Conservation (phyloP, 2,329 filamentous ascomycete genomes). For the Trichoderma sp. region DNA sequence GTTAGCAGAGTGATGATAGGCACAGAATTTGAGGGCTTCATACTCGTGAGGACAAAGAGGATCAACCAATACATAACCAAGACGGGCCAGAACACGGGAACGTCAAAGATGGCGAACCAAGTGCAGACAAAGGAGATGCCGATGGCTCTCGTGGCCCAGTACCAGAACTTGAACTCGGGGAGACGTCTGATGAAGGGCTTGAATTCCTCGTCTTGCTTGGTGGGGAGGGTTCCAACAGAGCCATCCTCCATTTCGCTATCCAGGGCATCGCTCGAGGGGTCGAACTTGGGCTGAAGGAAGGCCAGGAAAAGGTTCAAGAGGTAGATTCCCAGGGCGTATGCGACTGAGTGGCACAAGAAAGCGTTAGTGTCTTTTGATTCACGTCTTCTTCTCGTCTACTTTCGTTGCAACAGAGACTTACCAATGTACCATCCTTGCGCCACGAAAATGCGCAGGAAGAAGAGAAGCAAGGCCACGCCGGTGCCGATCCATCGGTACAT, state of each 20-base stretch:
- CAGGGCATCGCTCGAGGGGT: slow-evolving; percentile 85
- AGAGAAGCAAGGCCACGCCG: slow-evolving; percentile 69
- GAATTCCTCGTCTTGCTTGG: slow-evolving; percentile 97
- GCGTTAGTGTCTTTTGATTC: not conserved
- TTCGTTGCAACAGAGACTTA: slow-evolving; percentile 40
- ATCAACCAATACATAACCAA: slow-evolving; percentile 99
- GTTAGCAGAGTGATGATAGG: not conserved
- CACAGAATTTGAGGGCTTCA: slow-evolving; percentile 39
- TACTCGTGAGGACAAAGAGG: slow-evolving; percentile 91
- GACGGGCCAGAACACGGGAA: slow-evolving; percentile 98
- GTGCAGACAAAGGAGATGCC: slow-evolving; percentile 80
- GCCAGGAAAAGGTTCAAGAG: slow-evolving; percentile 98
- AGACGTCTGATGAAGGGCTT: slow-evolving; percentile 92
- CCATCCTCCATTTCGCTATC: slow-evolving; percentile 98
- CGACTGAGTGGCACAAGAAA: slow-evolving; percentile 56
- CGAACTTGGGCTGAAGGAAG: slow-evolving; percentile 97
- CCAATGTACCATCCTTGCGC: slow-evolving; percentile 99
- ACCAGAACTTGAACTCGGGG: slow-evolving; percentile 99
- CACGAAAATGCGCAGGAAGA: slow-evolving; percentile 85
- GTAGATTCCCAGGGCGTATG: slow-evolving; percentile 97
- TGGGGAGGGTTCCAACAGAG: slow-evolving; percentile 75
- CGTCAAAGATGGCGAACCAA: slow-evolving; percentile 92
- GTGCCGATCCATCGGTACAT: slow-evolving; percentile 89
- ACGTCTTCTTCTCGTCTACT: no score
- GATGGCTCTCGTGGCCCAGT: slow-evolving; percentile 86